Base-by-base conservation (phyloP, 2,329 filamentous ascomycete genomes). In the Fusarium sp. region DNA sequence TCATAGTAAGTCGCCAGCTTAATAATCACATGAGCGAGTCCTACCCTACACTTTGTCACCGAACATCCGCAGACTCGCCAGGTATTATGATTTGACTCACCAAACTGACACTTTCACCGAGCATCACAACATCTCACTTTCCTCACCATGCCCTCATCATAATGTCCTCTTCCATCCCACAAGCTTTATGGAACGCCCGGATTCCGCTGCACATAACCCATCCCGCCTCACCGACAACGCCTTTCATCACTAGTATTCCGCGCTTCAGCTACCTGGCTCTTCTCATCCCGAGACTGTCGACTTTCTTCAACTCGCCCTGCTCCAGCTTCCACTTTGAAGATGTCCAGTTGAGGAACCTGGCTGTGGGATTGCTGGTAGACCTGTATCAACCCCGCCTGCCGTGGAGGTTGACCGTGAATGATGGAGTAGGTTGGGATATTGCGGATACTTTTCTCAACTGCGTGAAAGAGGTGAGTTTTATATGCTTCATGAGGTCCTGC, bases 361-460 rank as follows among this genome's bases (percentile, higher is more conserved):
- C 86, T n/a, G 85, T 86, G 32, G 87, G 88, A 19, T 80, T 89
- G 69, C 83, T 91, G 35, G 82, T 87, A 57, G 89, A 91, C 75
- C 82, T 91, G 32, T 90, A 91, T 79, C 86, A 84, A 73, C 88
- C 88, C 1, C 63, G 77, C 16, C 78, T 89, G 58, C 88, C 89
- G 2, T 91, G 88, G 88, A 83, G 83, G 18, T 81, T 91, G 53
- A 85, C 85, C 21, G 88, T 90, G 32, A 82, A 83, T 60, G 88
- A 89, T 65, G 88, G 88, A 23, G 78, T 85, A 37, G 86, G 85
- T 54, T 90, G 88, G 88, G 88, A 90, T 74, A 89, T 90, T 54
- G 85, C 82, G 46, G 89, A 91, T 78, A 90, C 89, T 0, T 92
- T 91, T 73, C 84, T 91, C 63, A 92, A 92, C 80, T 87, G 87